Base-by-base conservation (phyloP, 2,329 filamentous ascomycete genomes). In the Fusarium abutilonis region DNA sequence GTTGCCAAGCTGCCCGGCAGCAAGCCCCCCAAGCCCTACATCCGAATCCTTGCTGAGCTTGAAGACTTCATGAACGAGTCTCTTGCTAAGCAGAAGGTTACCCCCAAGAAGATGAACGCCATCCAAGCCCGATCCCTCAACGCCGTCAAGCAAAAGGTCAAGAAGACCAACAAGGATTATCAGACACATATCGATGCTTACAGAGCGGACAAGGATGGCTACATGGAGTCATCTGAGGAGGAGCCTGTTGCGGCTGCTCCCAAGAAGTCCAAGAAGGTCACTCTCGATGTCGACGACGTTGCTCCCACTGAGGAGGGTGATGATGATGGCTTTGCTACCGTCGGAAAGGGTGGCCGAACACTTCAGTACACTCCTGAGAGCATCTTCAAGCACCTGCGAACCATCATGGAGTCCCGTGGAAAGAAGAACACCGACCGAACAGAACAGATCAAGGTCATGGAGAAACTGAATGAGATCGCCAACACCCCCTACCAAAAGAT, bases 91-190 rank as follows among this genome's bases (percentile, higher is more conserved):
- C 92, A 96, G 76, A 99, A 99, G 83, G 91, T 96, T 69, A 91
- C 91, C 3, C 88, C 89, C 64, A 97, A 97, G 87, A 98, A 97
- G 86, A 97, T 98, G 93, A 99, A 97, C 81, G 93, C 93, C 62
- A 95, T 89, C 74, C 96, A 94, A 75, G 90, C 93, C 67, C 92
- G 93, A 79, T 93, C 93, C 73, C 86, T 99, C 73, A 99, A 98
- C 77, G 92, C 93, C 63, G 91, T 98, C 74, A 96, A 97, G 82
- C 95, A 99, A 79, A 93, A 93, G 81, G 92, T 99, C 82, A 93
- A 94, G 87, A 98, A 97, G 86, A 94, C 94, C 81, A 96, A 94
- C 85, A 96, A 96, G 81, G 94, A 98, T 66, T 94, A 94, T 80
- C 87, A 92, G 73, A 82, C 85, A 62, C 91, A 97, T 74, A 89